These are phyloP conservation scores for Zygnema circumcarinatum DNA, from an alignment of 139 green algal species.

Conservation along the genomic window DNA sequence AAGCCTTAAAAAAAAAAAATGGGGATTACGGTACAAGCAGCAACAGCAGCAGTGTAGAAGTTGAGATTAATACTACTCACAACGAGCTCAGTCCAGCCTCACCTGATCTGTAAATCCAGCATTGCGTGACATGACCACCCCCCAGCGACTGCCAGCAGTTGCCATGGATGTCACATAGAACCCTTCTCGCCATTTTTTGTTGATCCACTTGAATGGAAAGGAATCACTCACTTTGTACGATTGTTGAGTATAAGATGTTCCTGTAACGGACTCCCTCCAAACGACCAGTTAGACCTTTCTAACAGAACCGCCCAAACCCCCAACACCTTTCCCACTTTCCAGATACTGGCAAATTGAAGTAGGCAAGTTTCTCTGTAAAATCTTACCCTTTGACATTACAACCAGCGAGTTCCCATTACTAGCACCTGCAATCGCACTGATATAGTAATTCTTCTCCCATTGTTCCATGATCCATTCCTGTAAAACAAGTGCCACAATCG, in stretches of 20 bases:
- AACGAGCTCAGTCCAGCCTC: too few relatives aligned
- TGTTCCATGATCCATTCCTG: constrained; percentile 99
- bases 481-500: constrained; percentile 1
- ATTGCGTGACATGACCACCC: constrained; percentile 98
- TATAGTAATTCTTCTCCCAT: constrained; percentile 99
- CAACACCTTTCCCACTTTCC: too few relatives aligned
- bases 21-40: too few relatives aligned
- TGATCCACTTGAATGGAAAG: constrained; percentile 99
- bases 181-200: constrained; percentile 99
- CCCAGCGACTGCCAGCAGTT: constrained; percentile 91
- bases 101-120: constrained; percentile 95
- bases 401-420: constrained; percentile 74
- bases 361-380: too few relatives aligned
- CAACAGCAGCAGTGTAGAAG: too few relatives aligned
- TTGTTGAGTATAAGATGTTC: constrained; percentile 98
- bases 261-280: constrained; percentile 31
- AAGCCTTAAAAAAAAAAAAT: too few relatives aligned
- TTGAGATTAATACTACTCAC: too few relatives aligned
- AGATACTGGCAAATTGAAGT: too few relatives aligned
- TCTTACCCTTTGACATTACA: constrained; percentile 70
- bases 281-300: background rate
- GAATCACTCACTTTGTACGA: constrained; percentile 98
- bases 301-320: too few relatives aligned
- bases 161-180: constrained; percentile 99
- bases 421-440: constrained; percentile 94